Evolutionary conservation across 2,329 filamentous ascomycete genomes (phyloP).

Genomic region (Curvularia spicifera): DNA sequence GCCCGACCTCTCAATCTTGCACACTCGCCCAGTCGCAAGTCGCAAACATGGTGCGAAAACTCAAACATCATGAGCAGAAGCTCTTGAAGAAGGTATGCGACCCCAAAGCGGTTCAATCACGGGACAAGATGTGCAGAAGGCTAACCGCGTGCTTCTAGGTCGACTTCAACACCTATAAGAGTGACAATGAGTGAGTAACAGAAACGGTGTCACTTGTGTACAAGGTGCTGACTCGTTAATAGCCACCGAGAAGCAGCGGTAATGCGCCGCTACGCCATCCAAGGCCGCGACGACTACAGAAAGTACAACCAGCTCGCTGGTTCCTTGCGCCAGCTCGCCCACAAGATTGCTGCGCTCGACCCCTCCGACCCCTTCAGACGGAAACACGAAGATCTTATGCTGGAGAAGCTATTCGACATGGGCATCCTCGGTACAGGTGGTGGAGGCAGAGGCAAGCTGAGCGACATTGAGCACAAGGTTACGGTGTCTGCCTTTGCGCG

Average conservation of each 20-base stretch:
- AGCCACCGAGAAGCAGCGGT: slow-evolving; percentile 80
- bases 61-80: slow-evolving; percentile 94
- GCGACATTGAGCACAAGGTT: slow-evolving; percentile 79
- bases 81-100: slow-evolving; percentile 70
- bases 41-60: slow-evolving; percentile 81
- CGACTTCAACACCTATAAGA: slow-evolving; percentile 94
- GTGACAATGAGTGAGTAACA: slow-evolving; percentile 66
- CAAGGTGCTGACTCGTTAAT: background rate
- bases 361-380: slow-evolving; percentile 79
- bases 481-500: slow-evolving; percentile 90
- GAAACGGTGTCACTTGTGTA: no score
- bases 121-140: background rate
- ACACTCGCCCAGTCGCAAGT: background rate
- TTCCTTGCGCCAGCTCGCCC: slow-evolving; percentile 86
- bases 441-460: slow-evolving; percentile 65
- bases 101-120: background rate
- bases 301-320: slow-evolving; percentile 56
- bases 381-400: slow-evolving; percentile 84
- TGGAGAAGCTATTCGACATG: slow-evolving; percentile 93
- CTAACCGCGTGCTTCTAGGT: slow-evolving; percentile 54
- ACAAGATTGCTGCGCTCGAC: slow-evolving; percentile 80
- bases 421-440: slow-evolving; percentile 79
- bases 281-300: slow-evolving; percentile 80
- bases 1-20: background rate
- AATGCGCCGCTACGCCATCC: slow-evolving; percentile 86